Evolutionary conservation across 106 monocot species (phyloP), one percentile per base, ranked within the genome.

Genomic region (Triglochin maritima): DNA sequence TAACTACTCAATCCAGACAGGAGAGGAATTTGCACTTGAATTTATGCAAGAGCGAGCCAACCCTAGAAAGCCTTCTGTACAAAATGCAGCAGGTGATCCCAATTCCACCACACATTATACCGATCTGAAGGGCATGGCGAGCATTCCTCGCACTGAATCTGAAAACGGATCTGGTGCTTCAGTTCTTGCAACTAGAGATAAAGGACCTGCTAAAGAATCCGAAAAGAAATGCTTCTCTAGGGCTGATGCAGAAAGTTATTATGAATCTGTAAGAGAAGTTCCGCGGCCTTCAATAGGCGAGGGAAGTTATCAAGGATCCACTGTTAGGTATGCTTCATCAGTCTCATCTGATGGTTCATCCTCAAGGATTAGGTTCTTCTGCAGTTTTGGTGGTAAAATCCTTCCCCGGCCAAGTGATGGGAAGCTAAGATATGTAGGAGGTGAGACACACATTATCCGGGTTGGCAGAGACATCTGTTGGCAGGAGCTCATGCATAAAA

Each of bases 361-460:
- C 65, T 64, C 68, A 41, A 87, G 56, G 68, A 82, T 89, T 55
- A 95, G 87, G 72, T 78, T 90, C 43, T 81, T 95, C 5, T 90
- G 85, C 57, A 95, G 85, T 65, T 95, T 87, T 74, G 95, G 90
- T 71, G 95, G 95, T 56, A 87, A 77, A 69, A 82, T 95, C 67
- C 76, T 95, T 72, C 90, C 95, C 2, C 69, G 96, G 47, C 91
- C 96, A 46, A 86, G 84, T 75, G 96, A 98, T 71, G 86, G 86
- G n/a, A 85, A 88, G 68, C 74, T 91, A 12, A 79, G 96, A 60
- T 98, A 98, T 79, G 96, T 98, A 8, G 96, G 96, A 65, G 96
- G 96, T 9, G 85, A 91, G 53, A 98, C 88, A 66, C 83, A 78
- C 9, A 80, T 98, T 61, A 72, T 98, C 49, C 64, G 84, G 65